Evolutionary conservation across 805 yeast genomes (phyloP).

Genomic region (Martiniozyma abietophila): DNA sequence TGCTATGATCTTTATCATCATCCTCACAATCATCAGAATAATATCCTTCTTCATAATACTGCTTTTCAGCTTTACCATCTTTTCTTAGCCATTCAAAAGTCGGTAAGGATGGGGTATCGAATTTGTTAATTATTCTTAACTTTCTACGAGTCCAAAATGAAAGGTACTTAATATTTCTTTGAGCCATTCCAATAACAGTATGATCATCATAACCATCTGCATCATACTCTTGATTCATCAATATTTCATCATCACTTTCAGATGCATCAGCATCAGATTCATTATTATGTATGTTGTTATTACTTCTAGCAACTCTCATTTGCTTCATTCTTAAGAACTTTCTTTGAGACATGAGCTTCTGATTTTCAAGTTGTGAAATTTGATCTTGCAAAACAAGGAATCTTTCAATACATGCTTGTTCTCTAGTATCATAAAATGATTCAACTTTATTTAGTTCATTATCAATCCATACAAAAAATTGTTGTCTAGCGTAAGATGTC

Average conservation of each 20-base stretch:
- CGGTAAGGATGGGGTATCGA: slow-evolving; percentile 36
- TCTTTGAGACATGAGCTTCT: slow-evolving; percentile 26
- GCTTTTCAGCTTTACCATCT: slow-evolving; percentile 25
- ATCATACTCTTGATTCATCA: slow-evolving; percentile 6
- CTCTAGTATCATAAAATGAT: slow-evolving; percentile 49
- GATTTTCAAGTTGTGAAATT: slow-evolving; percentile 52
- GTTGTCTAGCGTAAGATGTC: slow-evolving; percentile 31
- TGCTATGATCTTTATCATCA: too few species aligned
- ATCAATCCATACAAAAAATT: slow-evolving; percentile 63
- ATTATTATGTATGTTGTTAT: slow-evolving; percentile 12
- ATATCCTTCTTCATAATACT: slow-evolving; percentile 28
- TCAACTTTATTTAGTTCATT: slow-evolving; percentile 51
- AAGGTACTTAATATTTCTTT: slow-evolving; percentile 13
- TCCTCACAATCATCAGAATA: slow-evolving; percentile 16
- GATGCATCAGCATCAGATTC: slow-evolving; percentile 10
- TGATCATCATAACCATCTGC: slow-evolving; percentile 9
- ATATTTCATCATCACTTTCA: slow-evolving; percentile 8
- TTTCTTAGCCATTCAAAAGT: slow-evolving; percentile 26
- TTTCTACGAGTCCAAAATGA: slow-evolving; percentile 19
- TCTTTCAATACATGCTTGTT: slow-evolving; percentile 49
- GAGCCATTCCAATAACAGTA: slow-evolving; percentile 7
- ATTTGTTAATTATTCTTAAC: slow-evolving; percentile 25
- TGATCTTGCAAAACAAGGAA: slow-evolving; percentile 60
- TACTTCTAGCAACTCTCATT: slow-evolving; percentile 3
- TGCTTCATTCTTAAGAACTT: slow-evolving; percentile 11